Conservation (phyloP, 2,329 filamentous ascomycete species). For the Lecanicillium sp. region DNA sequence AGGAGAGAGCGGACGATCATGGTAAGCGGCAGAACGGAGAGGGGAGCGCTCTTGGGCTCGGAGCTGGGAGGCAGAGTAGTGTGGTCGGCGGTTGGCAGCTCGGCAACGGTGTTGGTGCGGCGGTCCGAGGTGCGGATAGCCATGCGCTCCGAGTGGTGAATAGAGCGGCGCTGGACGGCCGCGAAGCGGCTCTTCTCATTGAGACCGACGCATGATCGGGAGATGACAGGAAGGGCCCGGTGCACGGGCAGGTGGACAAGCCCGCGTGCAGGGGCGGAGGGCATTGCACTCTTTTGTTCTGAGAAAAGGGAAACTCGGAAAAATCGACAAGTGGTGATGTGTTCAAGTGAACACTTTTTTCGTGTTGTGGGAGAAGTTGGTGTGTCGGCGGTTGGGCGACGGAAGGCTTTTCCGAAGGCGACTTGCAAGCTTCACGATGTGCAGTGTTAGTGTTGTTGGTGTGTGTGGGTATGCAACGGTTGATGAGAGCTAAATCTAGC, state of each 20-base stretch:
- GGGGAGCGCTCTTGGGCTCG: constrained; percentile 35
- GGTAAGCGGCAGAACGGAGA: constrained; percentile 60
- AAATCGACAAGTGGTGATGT: not conserved
- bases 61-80: constrained; percentile 24
- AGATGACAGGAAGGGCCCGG: constrained; percentile 13
- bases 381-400: not conserved
- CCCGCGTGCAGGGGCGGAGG: constrained; percentile 19
- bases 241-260: constrained; percentile 18
- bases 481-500: constrained; percentile 1
- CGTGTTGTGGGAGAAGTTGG: not conserved
- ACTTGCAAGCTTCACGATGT: not conserved
- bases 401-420: constrained; percentile 8
- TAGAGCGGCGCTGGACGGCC: constrained; percentile 21
- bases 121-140: constrained; percentile 31
- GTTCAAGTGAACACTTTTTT: not conserved
- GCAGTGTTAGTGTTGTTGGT: not conserved
- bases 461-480: not conserved
- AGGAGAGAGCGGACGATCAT: constrained; percentile 63
- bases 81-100: constrained; percentile 23
- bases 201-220: constrained; percentile 16
- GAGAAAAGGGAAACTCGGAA: constrained; percentile 1
- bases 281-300: constrained; percentile 21
- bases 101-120: constrained; percentile 30
- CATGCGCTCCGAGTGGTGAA: constrained; percentile 32
- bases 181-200: constrained; percentile 7